Evolutionary conservation across 768 basidiomycete species (phyloP).

Genomic region (Auriculariales sp.): DNA sequence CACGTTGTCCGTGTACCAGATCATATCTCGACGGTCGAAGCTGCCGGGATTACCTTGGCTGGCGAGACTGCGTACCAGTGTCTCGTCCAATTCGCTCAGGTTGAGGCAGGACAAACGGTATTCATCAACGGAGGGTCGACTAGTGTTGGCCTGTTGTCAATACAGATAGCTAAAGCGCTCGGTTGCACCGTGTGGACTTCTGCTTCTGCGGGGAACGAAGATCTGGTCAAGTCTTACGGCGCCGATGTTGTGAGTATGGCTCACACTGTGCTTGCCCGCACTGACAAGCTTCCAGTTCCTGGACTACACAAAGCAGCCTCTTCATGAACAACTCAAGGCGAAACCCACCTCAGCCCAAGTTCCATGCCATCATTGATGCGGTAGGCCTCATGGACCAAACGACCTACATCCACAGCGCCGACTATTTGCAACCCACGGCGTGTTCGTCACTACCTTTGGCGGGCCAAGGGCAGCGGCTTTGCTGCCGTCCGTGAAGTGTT

Average conservation of each 20-base stretch:
- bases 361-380: conserved; percentile 45
- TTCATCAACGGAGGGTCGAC: conserved; percentile 62
- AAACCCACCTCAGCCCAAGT: conserved; percentile 34
- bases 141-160: conserved; percentile 52
- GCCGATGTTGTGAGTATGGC: conserved; percentile 41
- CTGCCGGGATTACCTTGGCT: conserved; percentile 48
- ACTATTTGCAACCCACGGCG: conserved; percentile 38
- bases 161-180: conserved; percentile 55
- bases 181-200: conserved; percentile 44
- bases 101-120: conserved; percentile 45
- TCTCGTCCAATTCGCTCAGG: conserved; percentile 29
- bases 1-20: conserved; percentile 28
- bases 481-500: conserved; percentile 18
- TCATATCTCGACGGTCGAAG: conserved; percentile 37
- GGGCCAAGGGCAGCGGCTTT: conserved; percentile 21
- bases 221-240: conserved; percentile 41
- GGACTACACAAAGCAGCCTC: conserved; percentile 42
- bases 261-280: not conserved
- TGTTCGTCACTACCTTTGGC: conserved; percentile 39
- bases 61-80: conserved; percentile 44
- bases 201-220: conserved; percentile 46
- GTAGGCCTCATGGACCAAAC: conserved; percentile 33
- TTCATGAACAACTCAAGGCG: conserved; percentile 30
- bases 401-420: conserved; percentile 33
- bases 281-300: conserved; percentile 37